Evolutionary conservation across 179 eudicot species (phyloP), one percentile per base, ranked within the genome.

Genomic region (Gypsophila paniculata): DNA sequence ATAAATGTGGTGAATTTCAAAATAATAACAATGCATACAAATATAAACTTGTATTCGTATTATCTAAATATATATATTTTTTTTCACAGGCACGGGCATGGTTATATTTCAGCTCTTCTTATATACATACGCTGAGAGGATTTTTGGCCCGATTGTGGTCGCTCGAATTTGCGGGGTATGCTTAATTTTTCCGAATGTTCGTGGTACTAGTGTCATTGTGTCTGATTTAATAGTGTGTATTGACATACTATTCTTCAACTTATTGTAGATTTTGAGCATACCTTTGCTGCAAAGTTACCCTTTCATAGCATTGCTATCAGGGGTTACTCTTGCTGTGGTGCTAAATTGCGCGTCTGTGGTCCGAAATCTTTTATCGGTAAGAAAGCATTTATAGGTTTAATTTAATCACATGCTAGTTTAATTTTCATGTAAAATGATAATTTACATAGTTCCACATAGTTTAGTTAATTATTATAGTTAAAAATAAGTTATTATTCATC

Each of bases 81-180:
- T 29, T 4, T 29, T 29, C 4, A 42, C 78, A 93, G 98, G 98
- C 34, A 26, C 85, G 48, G 93, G 93, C 32, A 84, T 93, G 76
- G 54, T 93, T 75, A 58, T 87, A 15, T 87, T 79, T 72, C 98
- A 92, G 74, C 81, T 89, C 36, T 70, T 85, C 17, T 11, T 91
- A 18, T 91, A 86, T 84, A 91, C 96, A 17, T 13, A 60, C 26
- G 17, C 78, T 4, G 85, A 86, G 77, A 85, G 44, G 77, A 63
- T 59, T 18, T 26, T 87, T 17, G 98, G 98, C 6, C 87, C 94
- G n/a, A 68, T 91, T 61, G 51, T 72, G 78, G 38, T 82, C 60
- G 70, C 88, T 80, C 91, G 93, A 22, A 59, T 87, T 68, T 76
- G 81, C 54, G 95, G 89, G 78, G 98, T 92, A 90, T 67, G 86